Evolutionary conservation across 805 yeast species (phyloP), one percentile per base, ranked within the genome.

Genomic region (Metschnikowia amazonensis): DNA sequence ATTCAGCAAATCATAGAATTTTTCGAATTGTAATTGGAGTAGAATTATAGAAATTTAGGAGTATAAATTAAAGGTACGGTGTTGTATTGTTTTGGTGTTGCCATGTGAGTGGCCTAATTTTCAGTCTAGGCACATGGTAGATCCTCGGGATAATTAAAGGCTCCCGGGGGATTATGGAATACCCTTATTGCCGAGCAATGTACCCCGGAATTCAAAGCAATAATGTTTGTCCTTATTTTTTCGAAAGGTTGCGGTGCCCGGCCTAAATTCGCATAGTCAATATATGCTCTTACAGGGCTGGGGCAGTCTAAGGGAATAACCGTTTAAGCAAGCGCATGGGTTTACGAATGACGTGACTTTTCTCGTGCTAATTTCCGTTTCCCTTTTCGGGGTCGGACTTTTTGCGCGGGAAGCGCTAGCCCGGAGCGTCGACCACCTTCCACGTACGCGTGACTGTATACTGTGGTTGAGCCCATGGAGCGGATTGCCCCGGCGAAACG

Each of bases 401-500:
- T 35, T 33, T 16, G 47, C 33, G 48, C 48, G 48, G 47, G 25
- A 38, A 35, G 41, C 48, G 48, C 36, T 38, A 43, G 39, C 46
- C 51, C 51, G 51, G 48, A 24, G 31, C 42, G 36, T 37, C 42
- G 42, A 39, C 32, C 35, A 25, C 42, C 42, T 39, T 39, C 42
- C 42, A 39, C 35, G 42, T 39, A 10, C 29, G 35, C 17, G 21
- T 31, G 42, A 39, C 42, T 39, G 42, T 39, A 39, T 39, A 39
- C 28, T 21, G 42, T 14, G 42, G 35, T 11, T 23, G 43, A 24
- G 48, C 47, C 41, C 48, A 51, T 51, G 55, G 55, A 45, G 53
- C 51, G 50, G 49, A 51, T 43, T 34, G 55, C 53, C 53, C 55
- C 55, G 55, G 55, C 50, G 46, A 30, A 37, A 36, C 30, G 42